These are phyloP conservation scores for Starmerella sirachaensis DNA, from an alignment of 805 yeast genomes.

Conservation along the genomic window DNA sequence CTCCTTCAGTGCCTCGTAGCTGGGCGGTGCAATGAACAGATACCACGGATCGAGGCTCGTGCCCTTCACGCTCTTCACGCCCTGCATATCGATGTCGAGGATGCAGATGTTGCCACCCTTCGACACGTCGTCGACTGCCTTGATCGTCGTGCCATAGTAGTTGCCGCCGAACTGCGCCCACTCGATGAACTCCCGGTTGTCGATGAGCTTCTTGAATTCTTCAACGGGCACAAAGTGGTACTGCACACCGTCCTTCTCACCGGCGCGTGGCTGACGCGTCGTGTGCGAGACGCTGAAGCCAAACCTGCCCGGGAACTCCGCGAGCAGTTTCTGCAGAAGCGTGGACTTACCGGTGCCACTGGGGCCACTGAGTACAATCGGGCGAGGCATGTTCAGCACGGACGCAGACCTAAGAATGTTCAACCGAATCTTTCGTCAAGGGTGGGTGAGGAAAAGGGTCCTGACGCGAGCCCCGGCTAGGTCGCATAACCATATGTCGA, in stretches of 20 bases:
- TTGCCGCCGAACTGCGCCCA: slow-evolving; percentile 98
- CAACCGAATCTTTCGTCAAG: too few relatives aligned
- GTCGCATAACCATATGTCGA: too few relatives aligned
- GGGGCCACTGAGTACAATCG: slow-evolving; percentile 94
- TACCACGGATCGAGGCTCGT: slow-evolving; percentile 73
- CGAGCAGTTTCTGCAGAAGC: slow-evolving; percentile 73
- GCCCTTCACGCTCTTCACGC: slow-evolving; percentile 82
- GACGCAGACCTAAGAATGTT: too few relatives aligned
- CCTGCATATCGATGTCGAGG: slow-evolving; percentile 98
- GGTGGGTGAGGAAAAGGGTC: too few relatives aligned
- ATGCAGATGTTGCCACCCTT: slow-evolving; percentile 62
- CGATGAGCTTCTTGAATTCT: slow-evolving; percentile 64
- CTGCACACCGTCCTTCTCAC: slow-evolving; percentile 81
- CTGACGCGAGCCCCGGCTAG: too few relatives aligned
- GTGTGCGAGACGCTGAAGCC: slow-evolving; percentile 93
- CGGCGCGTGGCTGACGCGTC: slow-evolving; percentile 82
- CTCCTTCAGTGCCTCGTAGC: slow-evolving; percentile 58
- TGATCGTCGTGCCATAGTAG: slow-evolving; percentile 88
- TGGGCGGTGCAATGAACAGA: slow-evolving; percentile 86
- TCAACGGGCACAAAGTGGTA: slow-evolving; percentile 79
- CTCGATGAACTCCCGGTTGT: slow-evolving; percentile 70
- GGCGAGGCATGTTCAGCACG: slow-evolving; percentile 49
- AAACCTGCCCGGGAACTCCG: slow-evolving; percentile 77
- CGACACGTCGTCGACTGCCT: slow-evolving; percentile 66
- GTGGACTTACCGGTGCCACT: slow-evolving; percentile 94